Conservation (phyloP, 352 stramenopile genomes). For the Nannochloropsis limnetica region DNA sequence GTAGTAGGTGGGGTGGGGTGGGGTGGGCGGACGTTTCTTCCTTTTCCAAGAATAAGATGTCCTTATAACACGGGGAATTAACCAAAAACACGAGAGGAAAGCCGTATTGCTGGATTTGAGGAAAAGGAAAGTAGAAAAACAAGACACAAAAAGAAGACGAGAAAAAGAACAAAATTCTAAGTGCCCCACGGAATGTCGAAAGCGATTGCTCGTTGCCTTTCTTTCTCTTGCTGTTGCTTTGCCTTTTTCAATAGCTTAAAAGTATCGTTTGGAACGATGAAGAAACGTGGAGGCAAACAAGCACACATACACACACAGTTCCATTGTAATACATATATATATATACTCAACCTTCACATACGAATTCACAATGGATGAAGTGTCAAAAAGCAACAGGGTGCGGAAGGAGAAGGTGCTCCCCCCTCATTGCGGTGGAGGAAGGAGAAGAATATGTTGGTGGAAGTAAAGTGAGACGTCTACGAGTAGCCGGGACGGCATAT, state of each 20-base stretch:
- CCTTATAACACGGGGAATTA: not conserved
- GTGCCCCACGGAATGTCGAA: too few species aligned
- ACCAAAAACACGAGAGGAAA: not conserved
- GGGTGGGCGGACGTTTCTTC: not conserved
- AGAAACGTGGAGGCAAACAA: not conserved
- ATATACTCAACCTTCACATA: too few species aligned
- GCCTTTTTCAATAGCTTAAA: not conserved
- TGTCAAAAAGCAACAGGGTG: too few species aligned
- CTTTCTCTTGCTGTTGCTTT: not conserved
- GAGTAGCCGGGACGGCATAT: not conserved
- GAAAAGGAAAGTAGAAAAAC: not conserved
- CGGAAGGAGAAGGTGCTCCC: not conserved
- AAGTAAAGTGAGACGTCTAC: not conserved
- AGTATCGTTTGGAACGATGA: not conserved
- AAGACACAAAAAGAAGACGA: not conserved
- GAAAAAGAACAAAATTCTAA: not conserved
- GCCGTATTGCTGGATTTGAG: not conserved
- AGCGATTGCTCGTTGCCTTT: not conserved
- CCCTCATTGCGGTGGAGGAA: not conserved
- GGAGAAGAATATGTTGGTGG: not conserved
- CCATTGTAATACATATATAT: too few species aligned
- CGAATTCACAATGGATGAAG: too few species aligned
- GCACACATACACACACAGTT: too few species aligned
- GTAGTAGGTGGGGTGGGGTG: not conserved
- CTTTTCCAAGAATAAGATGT: not conserved